A percentile compares a stretch with the other conserved stretches of the same genome.
phyloP scores from a whole-genome alignment of 202 grass and related monocot genomes.

The Dendrocalamus latiflorus region DNA sequence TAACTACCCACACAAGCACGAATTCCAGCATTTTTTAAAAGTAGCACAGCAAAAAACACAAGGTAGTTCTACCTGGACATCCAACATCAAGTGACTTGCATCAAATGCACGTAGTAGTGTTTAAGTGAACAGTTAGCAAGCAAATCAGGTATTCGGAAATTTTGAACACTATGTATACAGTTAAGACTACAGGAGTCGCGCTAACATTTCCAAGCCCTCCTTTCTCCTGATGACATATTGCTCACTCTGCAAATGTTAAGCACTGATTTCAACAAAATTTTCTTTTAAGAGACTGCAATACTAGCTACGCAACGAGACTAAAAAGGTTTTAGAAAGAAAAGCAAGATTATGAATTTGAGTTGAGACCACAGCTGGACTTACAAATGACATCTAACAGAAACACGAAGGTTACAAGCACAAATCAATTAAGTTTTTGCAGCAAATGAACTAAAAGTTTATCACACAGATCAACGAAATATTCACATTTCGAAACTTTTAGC shows the following conservation, averaged over 20 bases:
- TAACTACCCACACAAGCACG: not conserved
- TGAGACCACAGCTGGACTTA: not conserved
- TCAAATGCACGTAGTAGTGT: not conserved
- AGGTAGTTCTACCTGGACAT: slow-evolving; percentile 9
- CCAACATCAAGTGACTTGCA: not conserved
- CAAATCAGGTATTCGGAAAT: not conserved
- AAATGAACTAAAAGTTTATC: slow-evolving; percentile 1
- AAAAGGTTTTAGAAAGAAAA: not conserved
- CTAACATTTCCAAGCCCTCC: slow-evolving; percentile 9
- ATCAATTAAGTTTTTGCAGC: not conserved
- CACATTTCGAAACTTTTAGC: not conserved
- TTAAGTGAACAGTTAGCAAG: not conserved
- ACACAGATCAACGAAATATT: not conserved
- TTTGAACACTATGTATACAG: not conserved
- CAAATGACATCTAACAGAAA: slow-evolving; percentile 5
- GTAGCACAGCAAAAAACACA: not conserved
- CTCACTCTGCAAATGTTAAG: slow-evolving; percentile 16
- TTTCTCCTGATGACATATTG: slow-evolving; percentile 7
- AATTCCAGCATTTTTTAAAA: slow-evolving; percentile 1
- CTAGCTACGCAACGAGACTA: not conserved
- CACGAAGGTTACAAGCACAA: slow-evolving; percentile 10
- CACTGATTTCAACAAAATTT: not conserved
- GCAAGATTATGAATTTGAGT: slow-evolving; percentile 3
- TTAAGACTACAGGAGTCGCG: not conserved
- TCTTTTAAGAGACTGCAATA: slow-evolving; percentile 1